Evolutionary conservation across 768 basidiomycete species (phyloP).

Genomic region (Termitomyces sp.): DNA sequence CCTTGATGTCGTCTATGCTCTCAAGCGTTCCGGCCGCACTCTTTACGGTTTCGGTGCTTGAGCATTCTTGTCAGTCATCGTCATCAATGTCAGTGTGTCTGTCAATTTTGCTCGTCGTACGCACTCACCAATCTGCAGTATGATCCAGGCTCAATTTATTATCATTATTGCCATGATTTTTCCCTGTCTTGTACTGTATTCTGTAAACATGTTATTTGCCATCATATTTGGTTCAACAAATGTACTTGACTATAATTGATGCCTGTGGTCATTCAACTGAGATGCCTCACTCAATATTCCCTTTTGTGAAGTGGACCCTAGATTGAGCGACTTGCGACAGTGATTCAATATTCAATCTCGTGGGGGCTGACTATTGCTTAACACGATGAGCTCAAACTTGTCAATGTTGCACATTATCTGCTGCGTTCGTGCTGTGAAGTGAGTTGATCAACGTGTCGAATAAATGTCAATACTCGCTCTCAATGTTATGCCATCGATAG

Average conservation of each 20-base stretch:
- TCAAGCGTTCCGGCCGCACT: conserved; percentile 70
- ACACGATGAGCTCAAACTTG: too few species aligned
- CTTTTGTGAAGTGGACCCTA: too few species aligned
- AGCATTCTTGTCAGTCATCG: not conserved
- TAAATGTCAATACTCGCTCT: not conserved
- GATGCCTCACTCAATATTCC: too few species aligned
- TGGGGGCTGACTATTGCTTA: too few species aligned
- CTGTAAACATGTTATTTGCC: not conserved
- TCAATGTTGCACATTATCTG: too few species aligned
- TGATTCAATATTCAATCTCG: too few species aligned
- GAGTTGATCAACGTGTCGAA: too few species aligned
- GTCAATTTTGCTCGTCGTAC: not conserved
- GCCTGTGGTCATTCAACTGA: too few species aligned
- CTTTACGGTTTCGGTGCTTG: conserved; percentile 78
- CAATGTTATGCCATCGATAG: not conserved
- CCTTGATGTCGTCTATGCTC: conserved; percentile 76
- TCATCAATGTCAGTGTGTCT: not conserved
- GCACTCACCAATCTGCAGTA: not conserved
- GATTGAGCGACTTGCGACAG: too few species aligned
- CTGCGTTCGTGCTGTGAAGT: too few species aligned
- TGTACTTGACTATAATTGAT: not conserved
- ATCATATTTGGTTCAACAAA: not conserved
- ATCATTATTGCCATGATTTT: not conserved
- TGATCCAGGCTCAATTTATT: not conserved
- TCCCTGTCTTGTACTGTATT: not conserved